Conservation (phyloP, 257 asterid genomes). For the Scutellaria baicalensis region DNA sequence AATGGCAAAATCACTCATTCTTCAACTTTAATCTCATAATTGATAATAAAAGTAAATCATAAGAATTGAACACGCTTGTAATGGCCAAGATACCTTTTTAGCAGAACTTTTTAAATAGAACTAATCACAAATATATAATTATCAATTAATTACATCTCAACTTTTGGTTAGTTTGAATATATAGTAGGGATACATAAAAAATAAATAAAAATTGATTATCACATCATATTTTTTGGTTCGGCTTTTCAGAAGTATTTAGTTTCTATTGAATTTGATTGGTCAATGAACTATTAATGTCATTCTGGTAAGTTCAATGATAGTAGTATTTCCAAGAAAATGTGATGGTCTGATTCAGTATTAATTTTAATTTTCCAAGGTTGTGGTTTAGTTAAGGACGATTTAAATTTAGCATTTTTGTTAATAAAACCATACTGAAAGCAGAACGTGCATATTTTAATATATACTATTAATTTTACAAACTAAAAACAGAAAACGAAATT, state of each 20-base stretch:
- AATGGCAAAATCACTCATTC: neutral
- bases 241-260: no score
- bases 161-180: neutral
- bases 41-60: neutral
- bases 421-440: no score
- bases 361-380: no score
- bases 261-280: no score
- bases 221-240: no score
- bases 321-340: neutral
- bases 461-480: neutral
- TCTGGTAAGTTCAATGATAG: no score
- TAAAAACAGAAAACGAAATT: neutral
- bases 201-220: no score
- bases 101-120: neutral
- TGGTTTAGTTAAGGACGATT: no score
- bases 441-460: no score
- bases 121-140: neutral
- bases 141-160: neutral
- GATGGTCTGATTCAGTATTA: neutral
- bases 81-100: neutral
- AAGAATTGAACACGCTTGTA: neutral
- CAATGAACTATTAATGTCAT: no score
- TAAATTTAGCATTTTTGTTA: no score
- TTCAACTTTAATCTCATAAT: neutral
- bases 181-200: neutral